Base-by-base conservation (phyloP, 192 early-diverging fungal species). In the Podila epigama region DNA sequence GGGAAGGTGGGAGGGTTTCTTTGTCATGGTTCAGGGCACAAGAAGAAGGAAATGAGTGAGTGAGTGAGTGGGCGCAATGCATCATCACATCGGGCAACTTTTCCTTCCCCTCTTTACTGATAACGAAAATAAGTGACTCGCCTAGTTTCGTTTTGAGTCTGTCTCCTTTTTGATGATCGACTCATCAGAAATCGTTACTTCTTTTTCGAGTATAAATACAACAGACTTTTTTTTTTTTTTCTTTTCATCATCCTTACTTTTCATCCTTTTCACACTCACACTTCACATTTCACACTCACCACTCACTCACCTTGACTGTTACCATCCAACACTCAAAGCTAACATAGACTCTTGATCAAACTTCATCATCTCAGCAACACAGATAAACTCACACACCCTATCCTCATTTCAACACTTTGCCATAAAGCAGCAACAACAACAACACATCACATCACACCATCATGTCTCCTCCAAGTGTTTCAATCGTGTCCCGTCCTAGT, bases 401-500 rank as follows among this genome's bases (percentile, higher is more conserved):
- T n/a, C n/a, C n/a, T n/a, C n/a, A n/a, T n/a, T n/a, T n/a, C n/a
- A 53, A 8, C 51, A 32, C 27, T 15, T 54, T 54, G 18, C 29
- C 52, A 2, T 54, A 16, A 20, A 32, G 25, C n/a, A n/a, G n/a
- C n/a, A 28, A 27, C 51, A 22, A 29, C 22, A 12, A 54, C 25
- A 54, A 54, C 20, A 18, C 51, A 53, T 22, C 51, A 27, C 51
- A 13, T 29, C 52, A 0, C 10, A 5, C 28, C 27, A 54, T 0
- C 52, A 54, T 54, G 52, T 54, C 52, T 25, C 52, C 52, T 31
- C 29, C 52, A 27, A 54, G 27, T 15, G 52, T 65, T 13, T 12
- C 27, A 44, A 5, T 16, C 34, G 22, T 61, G 37, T 62, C 60
- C 20, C 68, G 68, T 25, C 77, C 77, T 8, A 39, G 32, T 40